Base-by-base conservation (phyloP, 129 eudicot genomes). In the Scalesia atractyloides region DNA sequence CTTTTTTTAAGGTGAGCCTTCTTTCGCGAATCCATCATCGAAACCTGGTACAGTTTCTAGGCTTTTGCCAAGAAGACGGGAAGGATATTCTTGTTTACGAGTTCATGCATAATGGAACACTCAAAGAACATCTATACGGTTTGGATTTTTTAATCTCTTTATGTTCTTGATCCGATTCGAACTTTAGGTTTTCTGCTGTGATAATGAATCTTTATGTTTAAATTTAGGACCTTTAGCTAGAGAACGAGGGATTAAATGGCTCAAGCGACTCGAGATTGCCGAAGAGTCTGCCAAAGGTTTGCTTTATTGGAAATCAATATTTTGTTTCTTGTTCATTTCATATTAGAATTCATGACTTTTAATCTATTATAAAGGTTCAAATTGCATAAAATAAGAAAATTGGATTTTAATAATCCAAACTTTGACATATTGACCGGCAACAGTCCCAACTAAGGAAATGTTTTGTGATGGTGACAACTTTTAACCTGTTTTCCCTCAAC, bases 11-110 rank as follows among this genome's bases (percentile, higher is more conserved):
- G 99, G 99, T 94, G 69, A 83, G 97, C 70, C 97, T 94, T 76
- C 99, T 94, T 63, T 94, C 99, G 47, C 84, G 99, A 74, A 94
- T 94, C 82, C 99, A 94, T 87, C 99, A 94, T 82, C 81, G 97
- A 74, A 94, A 94, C 74, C 77, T 94, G 76, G 96, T 94, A 85
- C 99, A 90, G 80, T 94, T 94, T 80, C 89, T 94, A 36, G 99
- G 99, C 39, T 94, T 81, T 82, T 94, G 99, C 80, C 99, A 94
- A 85, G 98, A 88, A 84, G 98, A 94, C n/a, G 96, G 88, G 69
- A 88, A 77, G 82, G 86, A 86, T 80, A 90, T 94, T 80, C 99
- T 94, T 52, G 95, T 94, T 48, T 94, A 90, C 24, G 97, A 90
- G 80, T 90, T 94, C 84, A 90, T 94, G 96, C 97, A 90, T 68